Base-by-base conservation (phyloP, 2,329 filamentous ascomycete species). In the Daldinia sp. region DNA sequence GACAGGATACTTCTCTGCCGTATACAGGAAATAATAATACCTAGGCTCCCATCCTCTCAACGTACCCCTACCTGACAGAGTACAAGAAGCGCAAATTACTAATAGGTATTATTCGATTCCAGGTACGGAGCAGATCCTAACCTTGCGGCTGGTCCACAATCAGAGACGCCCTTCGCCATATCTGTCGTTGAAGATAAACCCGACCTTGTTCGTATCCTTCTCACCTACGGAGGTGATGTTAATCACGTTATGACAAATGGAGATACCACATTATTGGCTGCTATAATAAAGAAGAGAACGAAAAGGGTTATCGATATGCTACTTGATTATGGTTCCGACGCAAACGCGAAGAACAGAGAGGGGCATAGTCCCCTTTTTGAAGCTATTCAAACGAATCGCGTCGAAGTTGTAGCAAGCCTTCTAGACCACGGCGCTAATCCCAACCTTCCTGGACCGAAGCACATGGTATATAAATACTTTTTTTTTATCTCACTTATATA, bases 391-490 rank as follows among this genome's bases (percentile, higher is more conserved):
- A 78, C 78, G 5, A 81, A 82, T 26, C 81, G 85, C 35, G 68
- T 83, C 39, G 83, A 86, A 50, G 74, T 85, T 1, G 82, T 86
- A 69, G 80, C 77, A 0, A 75, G 81, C 3, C 77, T 88, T 15
- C 78, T 89, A 2, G 83, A 91, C 58, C 84, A 89, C 61, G 85
- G 86, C 2, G 90, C 90, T 1, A 86, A 92, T 73, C 86, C 89
- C 7, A 92, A 93, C 75, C 81, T 92, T 5, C 90, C 90, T 1
- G 89, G 88, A 0, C 89, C 89, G 10, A 90, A 91, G 77, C 88
- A 92, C 79, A 86, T 89, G 78, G 83, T 92, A 26, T 90, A 90
- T n/a, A 10, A 20, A 33, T 15, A 13, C 15, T 13, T 3, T 3
- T n/a, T 18, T 37, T 42, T 12, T 39, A 15, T 4, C 18, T 35